Percentiles rank a stretch among this genome's conserved stretches.
Conservation (phyloP, 768 basidiomycete genomes). For the Leccinum imitatum region DNA sequence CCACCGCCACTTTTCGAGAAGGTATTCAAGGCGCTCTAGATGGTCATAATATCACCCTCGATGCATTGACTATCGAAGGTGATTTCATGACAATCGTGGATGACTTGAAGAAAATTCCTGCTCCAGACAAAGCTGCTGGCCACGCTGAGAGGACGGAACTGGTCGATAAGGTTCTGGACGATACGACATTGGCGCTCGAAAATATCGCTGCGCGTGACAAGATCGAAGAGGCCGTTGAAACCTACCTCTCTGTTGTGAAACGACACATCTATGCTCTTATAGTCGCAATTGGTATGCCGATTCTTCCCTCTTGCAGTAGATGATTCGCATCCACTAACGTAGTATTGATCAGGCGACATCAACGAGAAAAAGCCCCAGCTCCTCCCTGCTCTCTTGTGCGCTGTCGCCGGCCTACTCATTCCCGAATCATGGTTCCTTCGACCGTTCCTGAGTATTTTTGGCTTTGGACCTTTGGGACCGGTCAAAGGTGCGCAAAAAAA, state of each 20-base stretch:
- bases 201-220: slow-evolving; percentile 3
- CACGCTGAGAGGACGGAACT: slow-evolving; percentile 5
- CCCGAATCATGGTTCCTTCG: slow-evolving; percentile 16
- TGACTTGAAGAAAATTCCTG: slow-evolving; percentile 3
- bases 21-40: slow-evolving; percentile 9
- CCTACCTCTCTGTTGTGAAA: slow-evolving; percentile 6
- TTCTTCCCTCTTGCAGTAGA: background rate
- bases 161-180: slow-evolving; percentile 9
- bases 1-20: slow-evolving; percentile 13
- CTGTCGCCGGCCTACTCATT: slow-evolving; percentile 8
- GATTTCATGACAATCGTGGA: slow-evolving; percentile 5
- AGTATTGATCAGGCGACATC: slow-evolving; percentile 10
- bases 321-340: background rate
- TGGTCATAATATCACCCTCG: slow-evolving; percentile 5
- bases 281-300: slow-evolving; percentile 10
- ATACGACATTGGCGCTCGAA: background rate
- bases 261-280: slow-evolving; percentile 9
- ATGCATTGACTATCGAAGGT: slow-evolving; percentile 4
- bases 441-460: slow-evolving; percentile 1
- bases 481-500: background rate
- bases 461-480: slow-evolving; percentile 18
- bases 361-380: slow-evolving; percentile 11
- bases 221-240: slow-evolving; percentile 4
- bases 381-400: slow-evolving; percentile 5
- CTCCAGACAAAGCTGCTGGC: slow-evolving; percentile 1